Evolutionary conservation across 2,329 filamentous ascomycete genomes (phyloP), one percentile per base, ranked within the genome.

Genomic region (Trichothecium sympodiale): DNA sequence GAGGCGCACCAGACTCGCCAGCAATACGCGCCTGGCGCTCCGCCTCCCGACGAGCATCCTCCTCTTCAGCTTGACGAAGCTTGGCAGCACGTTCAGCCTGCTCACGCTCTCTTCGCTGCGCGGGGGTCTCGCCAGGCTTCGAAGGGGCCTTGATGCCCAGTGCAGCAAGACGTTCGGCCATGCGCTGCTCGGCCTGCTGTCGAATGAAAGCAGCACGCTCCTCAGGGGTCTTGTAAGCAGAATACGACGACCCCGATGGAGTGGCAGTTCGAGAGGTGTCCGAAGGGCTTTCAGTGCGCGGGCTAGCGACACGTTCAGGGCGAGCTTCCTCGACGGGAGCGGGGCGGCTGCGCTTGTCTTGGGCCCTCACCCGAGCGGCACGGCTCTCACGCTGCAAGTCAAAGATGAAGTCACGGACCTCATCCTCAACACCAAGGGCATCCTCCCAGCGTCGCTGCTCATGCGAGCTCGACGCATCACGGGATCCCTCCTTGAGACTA

Each of bases 401-500:
- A 54, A 91, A 96, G 55, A 98, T 98, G 58, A 98, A 96, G 52
- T 98, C 91, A 51, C 87, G 85, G 42, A 96, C 83, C 51, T 94
- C 87, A 51, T 98, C 89, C 54, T 98, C 91, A 18, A 98, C 91
- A 18, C 91, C 91, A 27, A 98, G 70, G 8, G 78, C 91, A 59
- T 98, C 91, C 48, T 98, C 87, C 91, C 91, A 98, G 42, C 91
- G 77, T 42, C 91, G 78, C 49, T 77, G 80, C 64, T 98, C 91
- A 54, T 95, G 88, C 58, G 95, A 86, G 42, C 79, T 84, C 3
- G 79, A 76, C 28, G 78, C 80, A 47, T 80, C 83, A 42, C 82
- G 75, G 29, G 69, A 74, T 29, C 80, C 83, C 38, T 94, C 85
- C 53, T 91, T 91, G 17, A 98, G 73, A 50, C 68, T 87, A 46